Conservation (phyloP, 1,284 basidiomycete species). For the Mycena sp. region DNA sequence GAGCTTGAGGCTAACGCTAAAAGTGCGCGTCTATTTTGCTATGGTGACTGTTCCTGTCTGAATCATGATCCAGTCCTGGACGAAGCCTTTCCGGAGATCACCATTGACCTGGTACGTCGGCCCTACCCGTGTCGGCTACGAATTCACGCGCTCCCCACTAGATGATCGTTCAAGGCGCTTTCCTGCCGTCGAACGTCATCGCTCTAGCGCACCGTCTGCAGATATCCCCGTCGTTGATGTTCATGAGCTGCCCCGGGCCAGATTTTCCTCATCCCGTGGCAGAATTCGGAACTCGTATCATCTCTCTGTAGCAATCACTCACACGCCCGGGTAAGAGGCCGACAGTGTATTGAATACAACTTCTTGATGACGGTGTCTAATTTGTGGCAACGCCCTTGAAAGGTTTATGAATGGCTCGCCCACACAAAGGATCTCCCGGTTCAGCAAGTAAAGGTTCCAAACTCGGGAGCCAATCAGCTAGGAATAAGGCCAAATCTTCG, state of each 20-base stretch:
- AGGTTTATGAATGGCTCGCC: too few species aligned
- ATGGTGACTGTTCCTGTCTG: background rate
- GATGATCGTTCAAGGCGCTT: constrained; percentile 59
- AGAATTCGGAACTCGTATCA: constrained; percentile 60
- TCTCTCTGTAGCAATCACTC: constrained; percentile 55
- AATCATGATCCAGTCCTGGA: constrained; percentile 54
- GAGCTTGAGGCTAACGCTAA: constrained; percentile 71
- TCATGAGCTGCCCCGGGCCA: constrained; percentile 60
- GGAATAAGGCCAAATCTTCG: too few species aligned
- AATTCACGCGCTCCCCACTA: constrained; percentile 31
- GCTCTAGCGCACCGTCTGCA: constrained; percentile 55
- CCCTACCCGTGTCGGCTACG: background rate
- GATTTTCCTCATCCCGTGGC: constrained; percentile 51
- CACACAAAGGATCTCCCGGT: too few species aligned
- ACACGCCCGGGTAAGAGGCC: too few species aligned
- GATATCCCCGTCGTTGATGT: constrained; percentile 60
- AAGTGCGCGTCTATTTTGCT: constrained; percentile 47
- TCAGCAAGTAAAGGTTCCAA: too few species aligned
- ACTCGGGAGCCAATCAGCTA: too few species aligned
- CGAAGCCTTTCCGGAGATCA: constrained; percentile 70
- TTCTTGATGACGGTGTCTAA: too few species aligned
- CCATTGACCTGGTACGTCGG: constrained; percentile 59
- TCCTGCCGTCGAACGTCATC: constrained; percentile 54
- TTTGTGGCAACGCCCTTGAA: too few species aligned
- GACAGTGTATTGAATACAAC: too few species aligned